Evolutionary conservation across 108 stramenopile genomes (phyloP), one percentile per base, ranked within the genome.

Genomic region (Ochromonas danica): DNA sequence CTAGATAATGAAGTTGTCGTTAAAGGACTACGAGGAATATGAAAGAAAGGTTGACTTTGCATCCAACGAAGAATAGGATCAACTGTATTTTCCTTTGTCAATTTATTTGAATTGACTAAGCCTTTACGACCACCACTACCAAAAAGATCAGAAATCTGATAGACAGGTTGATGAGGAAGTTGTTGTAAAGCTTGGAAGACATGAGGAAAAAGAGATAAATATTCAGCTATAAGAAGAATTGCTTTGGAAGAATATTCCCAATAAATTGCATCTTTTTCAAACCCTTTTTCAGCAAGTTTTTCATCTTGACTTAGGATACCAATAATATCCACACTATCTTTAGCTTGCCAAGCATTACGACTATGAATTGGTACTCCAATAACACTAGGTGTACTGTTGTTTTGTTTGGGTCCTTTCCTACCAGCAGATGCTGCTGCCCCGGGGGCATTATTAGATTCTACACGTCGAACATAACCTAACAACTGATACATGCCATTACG

Each of bases 211-310:
- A 87, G 80, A 39, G 91, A 85, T 61, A 87, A 84, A 83, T 98
- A 99, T 17, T 89, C 91, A 27, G 92, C 89, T 43, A 99, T 87
- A 43, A 97, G 91, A 25, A 89, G 86, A 30, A 97, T 87, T 27
- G 97, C 95, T 77, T 88, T 91, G 43, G 93, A 90, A 2, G 95
- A 89, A 85, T 91, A 99, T 83, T 97, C 96, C 96, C 96, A 99
- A 30, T 82, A 62, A 31, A 60, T 33, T 41, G 45, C 17, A 28
- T 78, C 77, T 36, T 31, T 43, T 17, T 61, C 39, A 51, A 10
- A 14, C 45, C 25, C 39, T 25, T 27, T 43, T 35, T 61, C 45
- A 14, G 6, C 45, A 6, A 22, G 42, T 25, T 35, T 36, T 43
- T n/a, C n/a, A 61, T 75, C 28, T 6, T 75, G 3, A 42, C 6